These are phyloP conservation scores for Orbilia javanica DNA, from an alignment of 2,329 filamentous ascomycete species.

Conservation along the genomic window DNA sequence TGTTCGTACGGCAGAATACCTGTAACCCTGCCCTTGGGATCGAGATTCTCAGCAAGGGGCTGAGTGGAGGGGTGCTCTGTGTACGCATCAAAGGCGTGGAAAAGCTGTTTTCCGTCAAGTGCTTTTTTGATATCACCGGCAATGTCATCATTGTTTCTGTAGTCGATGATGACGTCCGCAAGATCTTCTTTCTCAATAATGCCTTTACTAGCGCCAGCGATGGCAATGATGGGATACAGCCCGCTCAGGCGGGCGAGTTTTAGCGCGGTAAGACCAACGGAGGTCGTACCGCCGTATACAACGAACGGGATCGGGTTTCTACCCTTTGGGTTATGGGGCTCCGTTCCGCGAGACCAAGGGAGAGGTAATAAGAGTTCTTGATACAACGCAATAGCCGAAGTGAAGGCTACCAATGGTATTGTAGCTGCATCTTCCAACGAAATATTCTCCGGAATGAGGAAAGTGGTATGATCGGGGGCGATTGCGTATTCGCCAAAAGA, in stretches of 20 bases:
- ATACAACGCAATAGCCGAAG: constrained; percentile 70
- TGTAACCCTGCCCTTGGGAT: constrained; percentile 65
- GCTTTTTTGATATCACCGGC: constrained; percentile 67
- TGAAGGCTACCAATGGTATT: constrained; percentile 71
- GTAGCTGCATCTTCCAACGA: constrained; percentile 70
- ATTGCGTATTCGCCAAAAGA: constrained; percentile 67
- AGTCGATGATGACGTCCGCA: constrained; percentile 69
- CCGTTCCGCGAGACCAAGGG: too few relatives aligned
- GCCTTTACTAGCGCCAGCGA: constrained; percentile 50
- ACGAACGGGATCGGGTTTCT: constrained; percentile 65
- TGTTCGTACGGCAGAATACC: constrained; percentile 62
- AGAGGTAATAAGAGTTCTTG: too few relatives aligned
- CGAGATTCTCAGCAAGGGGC: constrained; percentile 68
- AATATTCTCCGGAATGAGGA: constrained; percentile 65
- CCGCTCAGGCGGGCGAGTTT: constrained; percentile 58
- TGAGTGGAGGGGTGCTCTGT: constrained; percentile 69
- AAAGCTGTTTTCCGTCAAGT: constrained; percentile 65
- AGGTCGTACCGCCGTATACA: constrained; percentile 66
- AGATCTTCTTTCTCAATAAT: constrained; percentile 61
- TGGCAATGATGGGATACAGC: constrained; percentile 47
- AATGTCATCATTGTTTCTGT: constrained; percentile 71
- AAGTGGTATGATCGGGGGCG: constrained; percentile 66
- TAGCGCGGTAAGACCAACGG: constrained; percentile 48
- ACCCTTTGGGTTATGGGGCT: constrained; percentile 67
- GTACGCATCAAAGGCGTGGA: constrained; percentile 73